Base-by-base conservation (phyloP, 2,329 filamentous ascomycete species). In the Verticillium albo-atrum region DNA sequence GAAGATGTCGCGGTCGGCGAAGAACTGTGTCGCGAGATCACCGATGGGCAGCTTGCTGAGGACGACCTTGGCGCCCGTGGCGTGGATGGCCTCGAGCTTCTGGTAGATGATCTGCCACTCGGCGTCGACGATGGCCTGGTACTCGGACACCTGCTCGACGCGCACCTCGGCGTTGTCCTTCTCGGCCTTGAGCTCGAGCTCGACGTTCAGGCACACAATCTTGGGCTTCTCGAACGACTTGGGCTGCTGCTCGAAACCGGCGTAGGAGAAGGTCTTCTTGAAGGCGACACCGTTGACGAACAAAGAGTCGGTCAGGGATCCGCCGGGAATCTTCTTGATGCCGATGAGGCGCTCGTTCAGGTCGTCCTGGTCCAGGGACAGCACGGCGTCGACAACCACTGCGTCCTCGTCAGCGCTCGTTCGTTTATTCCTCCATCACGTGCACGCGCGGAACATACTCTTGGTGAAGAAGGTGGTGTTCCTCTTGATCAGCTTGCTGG, bases 61-160 rank as follows among this genome's bases (percentile, higher is more conserved):
- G 50, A 99, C 92, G 56, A 99, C 92, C 85, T 97, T 97, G 65
- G 95, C 95, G 58, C 95, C 95, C 6, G 94, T 97, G 77, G 94
- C 88, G 83, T 94, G 86, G 58, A 97, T 80, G 55, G 94, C 91
- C 80, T 99, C 95, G 74, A 99, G 90, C 84, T 99, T 99, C 82
- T 97, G 94, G 86, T 89, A 98, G 76, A 99, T 99, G 73, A 99
- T 99, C 77, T 97, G 92, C 95, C 95, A 99, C 78, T 99, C 95
- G 30, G 95, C 95, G 72, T 99, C 95, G 72, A 99, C 95, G 68
- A 99, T 97, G 64, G 95, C 95, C 79, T 99, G 95, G 81, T 99
- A 99, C 79, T 99, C 95, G 23, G 94, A 96, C 57, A 99, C 95
- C 77, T 98, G 93, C 78, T 98, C 95, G 60, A 99, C 93, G 61